phyloP scores from a whole-genome alignment of 176 grass and related monocot species.

The Musa acuminata region DNA sequence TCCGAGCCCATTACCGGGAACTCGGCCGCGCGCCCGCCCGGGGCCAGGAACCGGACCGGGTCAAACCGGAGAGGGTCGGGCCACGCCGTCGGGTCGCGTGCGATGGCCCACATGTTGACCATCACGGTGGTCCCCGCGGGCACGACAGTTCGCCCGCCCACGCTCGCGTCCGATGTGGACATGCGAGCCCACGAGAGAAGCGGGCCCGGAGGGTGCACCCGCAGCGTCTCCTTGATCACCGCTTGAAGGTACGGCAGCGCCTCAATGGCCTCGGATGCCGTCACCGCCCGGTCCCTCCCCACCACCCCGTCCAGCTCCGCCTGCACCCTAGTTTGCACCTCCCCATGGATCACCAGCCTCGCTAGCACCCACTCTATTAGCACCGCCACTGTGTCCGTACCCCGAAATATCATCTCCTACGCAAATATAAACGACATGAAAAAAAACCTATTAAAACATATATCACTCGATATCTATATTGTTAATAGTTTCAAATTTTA shows the following conservation, averaged over 20 bases:
- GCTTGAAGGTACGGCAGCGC: conserved; percentile 58
- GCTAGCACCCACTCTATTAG: conserved; percentile 90
- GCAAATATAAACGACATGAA: neutral
- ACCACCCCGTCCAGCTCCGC: conserved; percentile 64
- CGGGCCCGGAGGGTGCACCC: conserved; percentile 81
- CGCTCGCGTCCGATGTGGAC: conserved; percentile 49
- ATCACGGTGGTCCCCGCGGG: conserved; percentile 75
- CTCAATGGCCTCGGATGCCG: conserved; percentile 26
- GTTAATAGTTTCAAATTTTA: no score
- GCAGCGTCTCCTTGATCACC: no score
- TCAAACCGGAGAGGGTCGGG: conserved; percentile 36
- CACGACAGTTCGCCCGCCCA: conserved; percentile 38
- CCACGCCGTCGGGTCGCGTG: conserved; percentile 63
- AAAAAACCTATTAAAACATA: no score
- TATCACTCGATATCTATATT: no score
- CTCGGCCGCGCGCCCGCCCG: neutral
- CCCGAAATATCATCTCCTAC: conserved; percentile 95
- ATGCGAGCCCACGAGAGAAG: conserved; percentile 88
- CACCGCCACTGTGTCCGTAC: conserved; percentile 83
- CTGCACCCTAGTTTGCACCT: conserved; percentile 60
- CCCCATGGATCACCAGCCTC: conserved; percentile 58
- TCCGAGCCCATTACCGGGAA: conserved; percentile 47
- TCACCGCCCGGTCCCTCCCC: conserved; percentile 19
- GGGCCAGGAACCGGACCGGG: conserved; percentile 36
- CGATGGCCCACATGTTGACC: conserved; percentile 99